A percentile compares a stretch with the other conserved stretches of the same genome.
phyloP scores from a whole-genome alignment of 225 moss, liverwort and hornwort species.

The Bryoerythrophyllum caledonicum region DNA sequence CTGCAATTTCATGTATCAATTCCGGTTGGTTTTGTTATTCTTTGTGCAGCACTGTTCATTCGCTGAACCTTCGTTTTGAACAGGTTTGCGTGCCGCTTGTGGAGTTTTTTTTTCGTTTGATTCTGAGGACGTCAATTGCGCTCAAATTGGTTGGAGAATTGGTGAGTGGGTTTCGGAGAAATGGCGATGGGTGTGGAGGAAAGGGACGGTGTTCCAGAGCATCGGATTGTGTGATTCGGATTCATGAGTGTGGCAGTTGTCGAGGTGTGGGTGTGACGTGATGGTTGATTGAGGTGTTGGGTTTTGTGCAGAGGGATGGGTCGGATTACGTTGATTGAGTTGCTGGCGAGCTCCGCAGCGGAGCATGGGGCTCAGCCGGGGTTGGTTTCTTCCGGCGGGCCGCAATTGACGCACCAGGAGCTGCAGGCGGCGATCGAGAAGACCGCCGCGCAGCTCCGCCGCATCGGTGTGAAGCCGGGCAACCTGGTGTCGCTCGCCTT shows the following conservation, averaged over 20 bases:
- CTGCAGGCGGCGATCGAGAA: conserved; percentile 69
- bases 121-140: neutral
- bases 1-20: neutral
- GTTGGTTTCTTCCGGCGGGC: conserved; percentile 47
- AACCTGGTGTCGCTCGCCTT: conserved; percentile 92
- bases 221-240: neutral
- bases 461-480: conserved; percentile 84
- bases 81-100: neutral
- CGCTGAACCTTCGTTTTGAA: neutral
- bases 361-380: conserved; percentile 47
- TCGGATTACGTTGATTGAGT: conserved; percentile 40
- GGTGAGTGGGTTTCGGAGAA: neutral
- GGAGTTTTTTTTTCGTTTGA: neutral
- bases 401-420: conserved; percentile 71
- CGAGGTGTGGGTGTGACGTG: neutral
- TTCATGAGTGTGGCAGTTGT: neutral
- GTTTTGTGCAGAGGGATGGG: conserved; percentile 25
- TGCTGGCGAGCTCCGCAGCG: conserved; percentile 66
- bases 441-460: conserved; percentile 70
- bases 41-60: neutral
- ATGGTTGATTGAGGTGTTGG: no score
- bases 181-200: no score
- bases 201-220: no score
- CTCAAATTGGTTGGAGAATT: neutral
- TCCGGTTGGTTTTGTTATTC: neutral